A percentile compares a stretch with the other conserved stretches of the same genome.
Evolutionary conservation across 2,329 filamentous ascomycete species (phyloP).

Genomic region (Septoria petroselini): DNA sequence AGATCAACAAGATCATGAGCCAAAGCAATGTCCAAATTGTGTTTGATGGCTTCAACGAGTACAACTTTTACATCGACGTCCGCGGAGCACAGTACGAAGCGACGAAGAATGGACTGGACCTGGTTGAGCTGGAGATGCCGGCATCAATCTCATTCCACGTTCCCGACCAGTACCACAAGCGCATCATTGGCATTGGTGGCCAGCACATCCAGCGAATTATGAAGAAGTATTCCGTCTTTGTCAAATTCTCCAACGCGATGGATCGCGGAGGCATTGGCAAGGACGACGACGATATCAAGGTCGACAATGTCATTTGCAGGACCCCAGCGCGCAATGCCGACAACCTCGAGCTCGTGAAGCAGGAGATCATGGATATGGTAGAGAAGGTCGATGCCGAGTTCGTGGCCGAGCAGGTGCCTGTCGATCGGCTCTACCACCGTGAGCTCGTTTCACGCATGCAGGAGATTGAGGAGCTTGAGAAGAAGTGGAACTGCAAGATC

Average conservation of each 20-base stretch:
- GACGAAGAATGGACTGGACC: slow-evolving; percentile 83
- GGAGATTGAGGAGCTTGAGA: slow-evolving; percentile 91
- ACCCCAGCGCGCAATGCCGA: slow-evolving; percentile 96
- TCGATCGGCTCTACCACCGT: slow-evolving; percentile 92
- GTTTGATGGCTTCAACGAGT: slow-evolving; percentile 98
- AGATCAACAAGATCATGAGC: slow-evolving; percentile 99
- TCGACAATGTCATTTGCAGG: slow-evolving; percentile 97
- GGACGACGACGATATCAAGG: slow-evolving; percentile 96
- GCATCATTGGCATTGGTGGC: slow-evolving; percentile 96
- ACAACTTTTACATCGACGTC: slow-evolving; percentile 99
- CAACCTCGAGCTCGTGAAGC: slow-evolving; percentile 94
- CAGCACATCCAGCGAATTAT: slow-evolving; percentile 99
- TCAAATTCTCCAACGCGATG: slow-evolving; percentile 99
- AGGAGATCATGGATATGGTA: slow-evolving; percentile 99
- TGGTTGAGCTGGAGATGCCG: slow-evolving; percentile 98
- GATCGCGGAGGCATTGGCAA: slow-evolving; percentile 90
- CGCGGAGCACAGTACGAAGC: slow-evolving; percentile 89
- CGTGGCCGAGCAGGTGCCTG: slow-evolving; percentile 86
- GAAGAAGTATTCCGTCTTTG: slow-evolving; percentile 99
- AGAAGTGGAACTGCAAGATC: slow-evolving; percentile 99
- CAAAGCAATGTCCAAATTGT: slow-evolving; percentile 99
- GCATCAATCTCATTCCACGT: slow-evolving; percentile 99
- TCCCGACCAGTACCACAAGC: slow-evolving; percentile 98
- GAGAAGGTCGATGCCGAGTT: slow-evolving; percentile 97
- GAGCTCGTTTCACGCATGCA: slow-evolving; percentile 83